Percentiles rank a stretch among this genome's conserved stretches.
phyloP scores from a whole-genome alignment of 2,329 filamentous ascomycete species.

The Camillea tinctor region DNA sequence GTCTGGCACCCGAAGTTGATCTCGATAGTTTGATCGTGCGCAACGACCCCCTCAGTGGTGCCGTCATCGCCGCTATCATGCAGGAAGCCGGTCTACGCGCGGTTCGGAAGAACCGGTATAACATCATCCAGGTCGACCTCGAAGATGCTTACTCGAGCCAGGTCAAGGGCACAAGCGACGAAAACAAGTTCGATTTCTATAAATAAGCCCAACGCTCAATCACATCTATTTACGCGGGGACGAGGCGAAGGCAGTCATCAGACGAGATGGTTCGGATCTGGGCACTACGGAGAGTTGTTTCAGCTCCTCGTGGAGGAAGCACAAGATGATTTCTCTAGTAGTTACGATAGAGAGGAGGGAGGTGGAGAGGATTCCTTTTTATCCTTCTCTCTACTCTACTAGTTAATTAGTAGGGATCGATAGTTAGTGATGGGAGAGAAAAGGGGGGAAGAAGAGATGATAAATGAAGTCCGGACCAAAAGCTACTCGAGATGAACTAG shows the following conservation, averaged over 20 bases:
- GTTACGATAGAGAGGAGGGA: too few species aligned
- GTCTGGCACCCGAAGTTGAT: constrained; percentile 91
- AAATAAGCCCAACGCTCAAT: constrained; percentile 50
- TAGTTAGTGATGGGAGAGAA: too few species aligned
- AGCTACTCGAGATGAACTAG: too few species aligned
- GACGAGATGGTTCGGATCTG: too few species aligned
- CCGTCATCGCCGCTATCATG: constrained; percentile 98
- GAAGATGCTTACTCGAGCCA: constrained; percentile 97
- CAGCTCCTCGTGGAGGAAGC: neutral
- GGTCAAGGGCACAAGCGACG: constrained; percentile 74
- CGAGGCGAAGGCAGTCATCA: neutral
- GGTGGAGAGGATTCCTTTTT: too few species aligned
- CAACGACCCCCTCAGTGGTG: constrained; percentile 92
- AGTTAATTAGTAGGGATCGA: too few species aligned
- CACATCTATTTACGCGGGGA: neutral
- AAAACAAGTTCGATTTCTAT: constrained; percentile 88
- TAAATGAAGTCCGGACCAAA: too few species aligned
- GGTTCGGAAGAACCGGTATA: constrained; percentile 96
- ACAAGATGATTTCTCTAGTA: too few species aligned
- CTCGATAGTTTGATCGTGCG: constrained; percentile 93
- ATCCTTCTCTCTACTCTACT: too few species aligned
- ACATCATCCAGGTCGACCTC: constrained; percentile 95
- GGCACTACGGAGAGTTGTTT: neutral
- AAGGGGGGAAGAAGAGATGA: too few species aligned
- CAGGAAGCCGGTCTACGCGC: constrained; percentile 94